These are phyloP conservation scores for Strobilomyces echinocephalus DNA, from an alignment of 768 basidiomycete genomes.

Conservation along the genomic window DNA sequence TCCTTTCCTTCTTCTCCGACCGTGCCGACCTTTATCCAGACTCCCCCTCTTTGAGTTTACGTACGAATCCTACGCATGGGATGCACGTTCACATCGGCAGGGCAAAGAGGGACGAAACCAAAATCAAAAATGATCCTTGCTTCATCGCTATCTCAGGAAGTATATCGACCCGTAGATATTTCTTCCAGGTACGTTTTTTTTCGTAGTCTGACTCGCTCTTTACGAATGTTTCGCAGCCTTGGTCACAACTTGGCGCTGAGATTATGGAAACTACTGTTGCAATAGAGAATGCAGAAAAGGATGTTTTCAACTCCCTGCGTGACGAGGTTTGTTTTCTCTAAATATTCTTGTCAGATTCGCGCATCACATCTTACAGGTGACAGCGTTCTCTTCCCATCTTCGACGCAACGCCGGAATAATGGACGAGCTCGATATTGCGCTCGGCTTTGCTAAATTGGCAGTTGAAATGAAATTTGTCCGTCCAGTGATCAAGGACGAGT, in stretches of 20 bases:
- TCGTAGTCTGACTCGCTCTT: background rate
- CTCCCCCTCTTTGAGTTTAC: conserved; percentile 68
- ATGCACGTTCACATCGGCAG: conserved; percentile 70
- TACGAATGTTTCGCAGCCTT: conserved; percentile 43
- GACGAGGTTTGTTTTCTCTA: conserved; percentile 45
- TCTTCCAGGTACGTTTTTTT: conserved; percentile 47
- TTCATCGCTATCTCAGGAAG: conserved; percentile 63
- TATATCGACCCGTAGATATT: conserved; percentile 62
- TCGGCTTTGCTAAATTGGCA: conserved; percentile 80
- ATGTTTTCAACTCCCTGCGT: conserved; percentile 66
- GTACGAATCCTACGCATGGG: conserved; percentile 62
- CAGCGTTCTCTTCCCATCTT: conserved; percentile 48
- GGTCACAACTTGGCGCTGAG: conserved; percentile 68
- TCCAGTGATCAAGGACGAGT: conserved; percentile 71
- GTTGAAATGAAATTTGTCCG: conserved; percentile 70
- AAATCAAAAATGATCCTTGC: conserved; percentile 40
- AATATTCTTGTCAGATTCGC: background rate
- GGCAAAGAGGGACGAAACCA: conserved; percentile 55
- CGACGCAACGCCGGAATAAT: conserved; percentile 71
- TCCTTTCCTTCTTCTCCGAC: background rate
- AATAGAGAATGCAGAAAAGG: conserved; percentile 58
- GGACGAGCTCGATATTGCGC: conserved; percentile 82
- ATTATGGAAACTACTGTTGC: conserved; percentile 54
- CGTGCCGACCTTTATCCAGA: conserved; percentile 37
- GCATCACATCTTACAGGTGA: conserved; percentile 47